Conservation (phyloP, 305 asterid species). For the Fraxinus floribunda region DNA sequence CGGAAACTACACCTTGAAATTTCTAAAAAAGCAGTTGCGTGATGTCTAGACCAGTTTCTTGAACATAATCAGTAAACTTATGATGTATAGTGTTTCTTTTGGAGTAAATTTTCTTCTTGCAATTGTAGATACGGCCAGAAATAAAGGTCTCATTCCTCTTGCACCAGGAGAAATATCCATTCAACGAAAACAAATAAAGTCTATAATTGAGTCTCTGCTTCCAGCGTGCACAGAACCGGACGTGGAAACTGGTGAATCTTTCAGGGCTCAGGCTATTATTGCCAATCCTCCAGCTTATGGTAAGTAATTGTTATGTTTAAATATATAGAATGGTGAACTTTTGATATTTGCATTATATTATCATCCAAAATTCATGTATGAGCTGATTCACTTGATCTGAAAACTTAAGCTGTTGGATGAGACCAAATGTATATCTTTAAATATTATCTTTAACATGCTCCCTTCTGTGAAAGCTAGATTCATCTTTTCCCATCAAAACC, state of each 20-base stretch:
- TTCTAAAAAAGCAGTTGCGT: neutral
- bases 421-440: neutral
- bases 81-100: slow-evolving; percentile 19
- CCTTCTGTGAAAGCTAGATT: neutral
- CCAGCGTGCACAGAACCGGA: slow-evolving; percentile 97
- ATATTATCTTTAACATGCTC: neutral
- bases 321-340: neutral
- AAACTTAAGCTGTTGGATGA: neutral
- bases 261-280: slow-evolving; percentile 95
- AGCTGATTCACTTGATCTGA: neutral
- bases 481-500: neutral
- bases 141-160: slow-evolving; percentile 93
- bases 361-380: neutral
- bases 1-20: neutral
- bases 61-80: neutral
- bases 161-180: slow-evolving; percentile 74
- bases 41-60: neutral
- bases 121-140: slow-evolving; percentile 87
- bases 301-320: slow-evolving; percentile 35
- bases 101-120: slow-evolving; percentile 17
- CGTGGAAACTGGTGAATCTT: slow-evolving; percentile 66
- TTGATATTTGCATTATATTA: neutral
- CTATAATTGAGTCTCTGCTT: slow-evolving; percentile 87
- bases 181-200: slow-evolving; percentile 85
- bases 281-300: slow-evolving; percentile 99